A percentile compares a stretch with the other conserved stretches of the same genome.
Conservation (phyloP, 1,284 basidiomycete species). For the Schizophyllum commune region DNA sequence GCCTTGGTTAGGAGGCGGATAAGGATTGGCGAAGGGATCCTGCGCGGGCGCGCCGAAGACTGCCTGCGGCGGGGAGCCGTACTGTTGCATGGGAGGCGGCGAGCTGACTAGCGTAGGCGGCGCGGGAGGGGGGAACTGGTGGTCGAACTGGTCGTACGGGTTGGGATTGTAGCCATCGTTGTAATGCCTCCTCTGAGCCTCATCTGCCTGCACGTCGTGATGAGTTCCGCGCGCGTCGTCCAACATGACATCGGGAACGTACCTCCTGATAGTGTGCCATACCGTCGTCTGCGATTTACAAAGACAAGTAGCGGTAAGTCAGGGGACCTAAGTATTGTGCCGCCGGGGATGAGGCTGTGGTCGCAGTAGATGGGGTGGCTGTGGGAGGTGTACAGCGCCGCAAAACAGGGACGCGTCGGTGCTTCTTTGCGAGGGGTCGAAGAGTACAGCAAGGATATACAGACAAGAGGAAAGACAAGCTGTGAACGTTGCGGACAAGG, state of each 20-base stretch:
- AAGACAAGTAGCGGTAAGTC: neutral
- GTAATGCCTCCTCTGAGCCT: conserved; percentile 45
- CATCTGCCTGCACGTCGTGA: conserved; percentile 34
- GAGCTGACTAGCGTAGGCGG: conserved; percentile 6
- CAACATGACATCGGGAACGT: conserved; percentile 5
- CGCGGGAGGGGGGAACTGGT: conserved; percentile 11
- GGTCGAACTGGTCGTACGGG: conserved; percentile 9
- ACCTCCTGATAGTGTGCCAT: conserved; percentile 41
- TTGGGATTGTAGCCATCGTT: conserved; percentile 43
- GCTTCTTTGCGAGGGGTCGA: neutral
- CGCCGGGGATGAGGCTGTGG: neutral
- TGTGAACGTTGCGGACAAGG: neutral
- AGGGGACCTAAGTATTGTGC: neutral
- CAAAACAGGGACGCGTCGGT: neutral
- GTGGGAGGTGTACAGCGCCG: neutral
- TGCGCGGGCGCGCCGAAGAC: conserved; percentile 17
- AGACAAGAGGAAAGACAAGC: no score
- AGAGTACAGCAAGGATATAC: neutral
- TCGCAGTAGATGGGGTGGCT: neutral
- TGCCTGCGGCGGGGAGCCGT: conserved; percentile 16
- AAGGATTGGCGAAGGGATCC: conserved; percentile 20
- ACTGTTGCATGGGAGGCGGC: conserved; percentile 9
- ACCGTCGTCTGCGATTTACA: neutral
- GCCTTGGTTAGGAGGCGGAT: conserved; percentile 15
- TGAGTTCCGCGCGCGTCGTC: conserved; percentile 1